Percentiles rank a stretch among this genome's conserved stretches.
phyloP scores from a whole-genome alignment of 352 stramenopile species.

The Phytophthora boehmeriae region DNA sequence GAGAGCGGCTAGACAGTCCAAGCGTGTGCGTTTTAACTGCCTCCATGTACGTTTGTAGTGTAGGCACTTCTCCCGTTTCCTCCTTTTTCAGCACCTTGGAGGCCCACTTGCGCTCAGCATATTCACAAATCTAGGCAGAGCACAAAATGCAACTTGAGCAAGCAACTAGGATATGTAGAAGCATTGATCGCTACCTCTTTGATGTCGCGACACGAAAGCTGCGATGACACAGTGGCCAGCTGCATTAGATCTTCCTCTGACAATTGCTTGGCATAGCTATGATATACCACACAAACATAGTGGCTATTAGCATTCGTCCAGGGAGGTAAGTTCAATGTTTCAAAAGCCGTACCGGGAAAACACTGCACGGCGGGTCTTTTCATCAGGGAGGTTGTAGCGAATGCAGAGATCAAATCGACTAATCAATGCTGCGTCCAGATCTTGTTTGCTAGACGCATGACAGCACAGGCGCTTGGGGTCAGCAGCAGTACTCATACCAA shows the following conservation, averaged over 20 bases:
- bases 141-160: no score
- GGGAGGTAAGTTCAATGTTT: background rate
- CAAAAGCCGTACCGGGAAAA: slow-evolving; percentile 76
- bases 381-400: slow-evolving; percentile 90
- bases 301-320: slow-evolving; percentile 2
- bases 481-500: background rate
- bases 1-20: slow-evolving; percentile 46
- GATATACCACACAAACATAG: background rate
- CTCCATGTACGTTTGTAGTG: slow-evolving; percentile 73
- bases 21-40: slow-evolving; percentile 72
- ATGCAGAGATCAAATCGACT: slow-evolving; percentile 94
- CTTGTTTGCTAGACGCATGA: slow-evolving; percentile 78
- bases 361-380: slow-evolving; percentile 81
- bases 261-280: slow-evolving; percentile 91
- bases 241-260: slow-evolving; percentile 70
- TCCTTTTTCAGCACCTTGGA: slow-evolving; percentile 90
- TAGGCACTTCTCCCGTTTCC: slow-evolving; percentile 72
- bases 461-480: background rate
- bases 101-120: slow-evolving; percentile 92
- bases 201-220: slow-evolving; percentile 94
- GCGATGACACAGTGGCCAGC: slow-evolving; percentile 76
- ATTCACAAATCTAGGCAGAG: slow-evolving; percentile 95
- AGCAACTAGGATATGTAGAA: no score
- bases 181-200: slow-evolving; percentile 78
- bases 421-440: slow-evolving; percentile 92